Evolutionary conservation across 2,329 filamentous ascomycete genomes (phyloP), one percentile per base, ranked within the genome.

Genomic region (Verticillium klebahnii): DNA sequence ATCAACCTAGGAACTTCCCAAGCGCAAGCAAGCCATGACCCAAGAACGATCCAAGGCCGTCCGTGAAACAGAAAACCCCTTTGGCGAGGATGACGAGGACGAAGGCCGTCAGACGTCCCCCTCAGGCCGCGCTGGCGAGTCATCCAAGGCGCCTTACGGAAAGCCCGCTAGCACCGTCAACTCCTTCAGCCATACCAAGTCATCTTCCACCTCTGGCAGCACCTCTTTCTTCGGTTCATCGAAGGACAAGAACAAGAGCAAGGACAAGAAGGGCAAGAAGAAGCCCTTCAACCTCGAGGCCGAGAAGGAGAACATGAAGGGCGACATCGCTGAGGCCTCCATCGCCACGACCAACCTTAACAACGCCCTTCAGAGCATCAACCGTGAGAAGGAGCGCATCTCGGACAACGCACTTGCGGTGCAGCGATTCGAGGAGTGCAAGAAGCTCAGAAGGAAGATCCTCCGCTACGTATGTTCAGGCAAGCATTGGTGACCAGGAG

Each of bases 261-360:
- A 79, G 62, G 77, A 81, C 59, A 79, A 83, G 66, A 79, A 81
- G 66, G 85, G 85, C 68, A 87, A 87, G 71, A 75, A 79, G 52
- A 85, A 84, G 70, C 80, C 85, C 0, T 97, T 98, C 80, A 92
- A 90, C 71, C 81, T 98, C 0, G 91, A 96, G 68, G 89, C 87
- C 45, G 95, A 98, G 74, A 94, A 94, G 74, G 90, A 91, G 0
- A 83, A 90, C 63, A 93, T 99, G 80, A 89, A 97, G 67, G 86
- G 89, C 64, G 86, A 89, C n/a, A 93, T 99, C 65, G 95, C 94
- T 3, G 91, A 94, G 56, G 87, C 93, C 0, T 93, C 92, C 1
- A 91, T 98, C 45, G 91, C 93, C 3, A 89, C 92, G n/a, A 97
- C 91, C 0, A 97, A 96, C 72, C 81, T 99, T 45, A 83, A 89